Evolutionary conservation across 257 asterid species (phyloP).

Genomic region (Gynochthodes officinalis): DNA sequence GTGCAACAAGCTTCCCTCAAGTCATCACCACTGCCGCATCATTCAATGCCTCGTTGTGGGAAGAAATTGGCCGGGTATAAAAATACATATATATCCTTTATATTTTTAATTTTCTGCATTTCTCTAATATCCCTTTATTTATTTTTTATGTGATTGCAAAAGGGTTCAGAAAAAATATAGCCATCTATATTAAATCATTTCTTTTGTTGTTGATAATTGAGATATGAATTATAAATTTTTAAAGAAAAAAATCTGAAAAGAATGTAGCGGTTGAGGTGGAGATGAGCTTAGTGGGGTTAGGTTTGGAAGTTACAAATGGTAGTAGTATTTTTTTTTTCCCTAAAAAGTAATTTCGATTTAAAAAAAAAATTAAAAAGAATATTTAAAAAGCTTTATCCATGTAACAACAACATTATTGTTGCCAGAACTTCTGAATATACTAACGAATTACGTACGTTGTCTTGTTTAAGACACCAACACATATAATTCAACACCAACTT

Average conservation of each 20-base stretch:
- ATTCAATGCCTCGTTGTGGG: constrained; percentile 77
- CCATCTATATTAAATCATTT: too few relatives aligned
- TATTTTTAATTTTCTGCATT: too few relatives aligned
- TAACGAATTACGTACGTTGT: too few relatives aligned
- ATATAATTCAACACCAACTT: too few relatives aligned
- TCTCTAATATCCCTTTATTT: too few relatives aligned
- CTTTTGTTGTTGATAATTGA: not conserved
- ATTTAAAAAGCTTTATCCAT: not conserved
- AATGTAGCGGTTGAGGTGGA: constrained; percentile 8
- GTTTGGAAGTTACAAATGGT: not conserved
- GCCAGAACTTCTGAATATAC: too few relatives aligned
- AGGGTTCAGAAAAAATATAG: too few relatives aligned
- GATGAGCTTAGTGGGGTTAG: constrained; percentile 12
- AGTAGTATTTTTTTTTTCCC: not conserved
- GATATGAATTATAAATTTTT: not conserved
- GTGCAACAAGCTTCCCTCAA: constrained; percentile 92
- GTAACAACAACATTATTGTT: too few relatives aligned
- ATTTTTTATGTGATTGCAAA: too few relatives aligned
- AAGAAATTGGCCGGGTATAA: constrained; percentile 72
- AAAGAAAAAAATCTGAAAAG: not conserved
- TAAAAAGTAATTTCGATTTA: too few relatives aligned
- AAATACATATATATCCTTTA: not conserved
- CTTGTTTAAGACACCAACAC: too few relatives aligned
- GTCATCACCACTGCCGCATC: constrained; percentile 86
- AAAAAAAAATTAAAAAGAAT: not conserved